Evolutionary conservation across 345 rosid genomes (phyloP).

Genomic region (Boechera stricta): DNA sequence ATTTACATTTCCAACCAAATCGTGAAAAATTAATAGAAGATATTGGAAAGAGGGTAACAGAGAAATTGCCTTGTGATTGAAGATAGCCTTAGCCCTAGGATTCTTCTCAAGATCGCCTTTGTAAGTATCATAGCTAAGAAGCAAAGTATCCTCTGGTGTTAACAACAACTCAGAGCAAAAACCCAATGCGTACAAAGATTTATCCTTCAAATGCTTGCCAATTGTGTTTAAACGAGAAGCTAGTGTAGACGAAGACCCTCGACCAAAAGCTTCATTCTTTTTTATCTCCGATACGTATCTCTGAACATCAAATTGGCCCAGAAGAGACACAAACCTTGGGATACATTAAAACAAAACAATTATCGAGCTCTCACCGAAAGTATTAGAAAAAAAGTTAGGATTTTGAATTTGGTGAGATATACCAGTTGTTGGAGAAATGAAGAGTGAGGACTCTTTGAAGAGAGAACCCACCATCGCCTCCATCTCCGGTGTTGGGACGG

Average conservation of each 20-base stretch:
- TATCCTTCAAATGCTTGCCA: conserved; percentile 55
- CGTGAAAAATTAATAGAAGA: background rate
- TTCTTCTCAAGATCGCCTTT: conserved; percentile 42
- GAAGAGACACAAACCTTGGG: conserved; percentile 63
- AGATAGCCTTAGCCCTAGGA: conserved; percentile 75
- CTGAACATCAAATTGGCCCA: conserved; percentile 81
- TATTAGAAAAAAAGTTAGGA: background rate
- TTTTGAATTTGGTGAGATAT: conserved; percentile 10
- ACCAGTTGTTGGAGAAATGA: conserved; percentile 74
- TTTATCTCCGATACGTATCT: conserved; percentile 63
- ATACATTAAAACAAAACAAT: background rate
- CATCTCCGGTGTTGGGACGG: conserved; percentile 1
- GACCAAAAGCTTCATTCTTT: conserved; percentile 36
- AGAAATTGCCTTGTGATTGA: conserved; percentile 64
- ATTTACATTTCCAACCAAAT: conserved; percentile 4
- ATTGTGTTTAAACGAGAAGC: conserved; percentile 47
- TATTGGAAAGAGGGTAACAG: background rate
- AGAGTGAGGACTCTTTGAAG: conserved; percentile 71
- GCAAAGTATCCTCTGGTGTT: conserved; percentile 69
- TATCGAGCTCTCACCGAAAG: background rate
- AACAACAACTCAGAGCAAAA: conserved; percentile 73
- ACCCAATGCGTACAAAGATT: conserved; percentile 76
- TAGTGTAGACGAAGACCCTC: conserved; percentile 35
- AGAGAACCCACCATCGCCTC: conserved; percentile 48
- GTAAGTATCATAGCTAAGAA: conserved; percentile 64